Percentiles rank a stretch among this genome's conserved stretches.
Conservation (phyloP, 1,284 basidiomycete genomes). For the Irpex sp. region DNA sequence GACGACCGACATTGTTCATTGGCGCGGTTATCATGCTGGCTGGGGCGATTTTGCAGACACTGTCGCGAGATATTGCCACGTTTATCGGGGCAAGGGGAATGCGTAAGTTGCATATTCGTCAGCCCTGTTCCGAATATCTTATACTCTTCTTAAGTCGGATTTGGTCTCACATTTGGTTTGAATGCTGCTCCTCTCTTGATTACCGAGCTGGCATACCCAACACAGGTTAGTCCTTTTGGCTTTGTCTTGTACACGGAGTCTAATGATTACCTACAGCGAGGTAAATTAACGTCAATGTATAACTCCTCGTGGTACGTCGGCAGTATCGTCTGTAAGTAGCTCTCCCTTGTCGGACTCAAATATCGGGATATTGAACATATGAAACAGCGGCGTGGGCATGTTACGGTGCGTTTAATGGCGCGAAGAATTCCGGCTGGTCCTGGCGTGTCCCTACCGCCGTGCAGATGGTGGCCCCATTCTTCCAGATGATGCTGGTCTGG, state of each 20-base stretch:
- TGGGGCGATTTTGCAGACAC: constrained; percentile 54
- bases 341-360: background rate
- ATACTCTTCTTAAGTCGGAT: constrained; percentile 42
- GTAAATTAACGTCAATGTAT: constrained; percentile 57
- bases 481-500: constrained; percentile 57
- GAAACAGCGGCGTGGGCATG: constrained; percentile 44
- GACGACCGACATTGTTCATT: constrained; percentile 51
- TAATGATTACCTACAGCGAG: constrained; percentile 35
- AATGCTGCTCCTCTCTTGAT: constrained; percentile 64
- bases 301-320: constrained; percentile 65
- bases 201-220: constrained; percentile 71
- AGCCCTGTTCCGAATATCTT: constrained; percentile 9
- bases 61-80: constrained; percentile 43
- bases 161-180: constrained; percentile 59
- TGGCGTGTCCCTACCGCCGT: constrained; percentile 68
- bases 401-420: constrained; percentile 48
- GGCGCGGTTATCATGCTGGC: constrained; percentile 58
- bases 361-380: too few species aligned
- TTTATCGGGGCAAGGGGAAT: constrained; percentile 57
- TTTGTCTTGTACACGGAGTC: background rate
- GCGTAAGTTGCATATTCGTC: constrained; percentile 34
- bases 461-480: constrained; percentile 59
- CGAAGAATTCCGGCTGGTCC: constrained; percentile 50
- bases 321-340: constrained; percentile 50
- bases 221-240: constrained; percentile 40